Percentiles rank a stretch among this genome's conserved stretches.
phyloP scores from a whole-genome alignment of 176 grass and related monocot species.

The Otatea glauca region DNA sequence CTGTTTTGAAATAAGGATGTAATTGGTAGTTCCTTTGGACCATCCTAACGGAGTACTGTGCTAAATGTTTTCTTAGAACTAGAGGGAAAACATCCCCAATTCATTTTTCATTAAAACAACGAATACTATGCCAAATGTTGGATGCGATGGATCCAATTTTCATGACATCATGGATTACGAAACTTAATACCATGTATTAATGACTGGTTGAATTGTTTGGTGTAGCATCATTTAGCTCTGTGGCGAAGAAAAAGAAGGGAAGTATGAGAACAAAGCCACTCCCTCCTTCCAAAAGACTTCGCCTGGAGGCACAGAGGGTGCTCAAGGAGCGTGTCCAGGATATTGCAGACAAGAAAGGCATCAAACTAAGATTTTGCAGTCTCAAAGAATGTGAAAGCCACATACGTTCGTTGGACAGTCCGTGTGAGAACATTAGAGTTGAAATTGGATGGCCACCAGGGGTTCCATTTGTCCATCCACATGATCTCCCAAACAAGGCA shows the following conservation, averaged over 20 bases:
- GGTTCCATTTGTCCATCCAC: conserved; percentile 97
- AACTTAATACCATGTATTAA: conserved; percentile 10
- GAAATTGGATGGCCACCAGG: conserved; percentile 86
- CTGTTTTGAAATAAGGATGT: conserved; percentile 3
- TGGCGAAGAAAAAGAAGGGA: conserved; percentile 63
- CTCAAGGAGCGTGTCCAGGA: conserved; percentile 91
- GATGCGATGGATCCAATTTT: neutral
- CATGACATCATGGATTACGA: conserved; percentile 21
- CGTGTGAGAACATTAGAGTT: conserved; percentile 58
- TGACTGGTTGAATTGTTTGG: conserved; percentile 40
- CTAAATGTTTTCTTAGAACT: no score
- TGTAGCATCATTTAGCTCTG: conserved; percentile 60
- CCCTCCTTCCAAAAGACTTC: conserved; percentile 88
- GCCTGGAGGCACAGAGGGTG: conserved; percentile 87
- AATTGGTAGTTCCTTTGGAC: conserved; percentile 16
- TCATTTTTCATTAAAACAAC: no score
- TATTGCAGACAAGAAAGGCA: conserved; percentile 84
- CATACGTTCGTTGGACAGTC: conserved; percentile 56
- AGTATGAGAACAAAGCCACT: conserved; percentile 64
- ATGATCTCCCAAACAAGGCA: conserved; percentile 95
- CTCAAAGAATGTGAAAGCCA: conserved; percentile 80
- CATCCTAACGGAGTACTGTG: neutral
- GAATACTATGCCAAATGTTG: neutral
- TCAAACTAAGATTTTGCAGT: conserved; percentile 89
- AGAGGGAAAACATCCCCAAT: no score